Evolutionary conservation across 495 filamentous ascomycete genomes (phyloP), one percentile per base, ranked within the genome.

Genomic region (Neurospora sp.): DNA sequence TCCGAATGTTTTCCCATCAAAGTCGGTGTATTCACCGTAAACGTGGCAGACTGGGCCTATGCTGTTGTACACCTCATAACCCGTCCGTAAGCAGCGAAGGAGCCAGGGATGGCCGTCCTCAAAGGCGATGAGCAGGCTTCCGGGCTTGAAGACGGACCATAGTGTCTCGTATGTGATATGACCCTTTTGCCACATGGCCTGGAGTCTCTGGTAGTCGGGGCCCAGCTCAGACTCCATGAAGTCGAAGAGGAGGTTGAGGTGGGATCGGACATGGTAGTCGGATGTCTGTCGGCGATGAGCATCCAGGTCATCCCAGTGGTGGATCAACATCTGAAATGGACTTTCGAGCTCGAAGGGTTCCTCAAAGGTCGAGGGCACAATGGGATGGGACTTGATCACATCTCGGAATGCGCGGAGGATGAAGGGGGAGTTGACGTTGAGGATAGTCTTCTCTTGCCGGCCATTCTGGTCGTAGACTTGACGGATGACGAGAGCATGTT

Each of bases 351-450:
- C 76, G 27, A 81, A 31, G 39, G 80, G 72, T 10, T 77, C 75
- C n/a, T 72, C 76, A 31, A 81, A 81, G 71, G 82, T 81, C 0
- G 80, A 76, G 9, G 82, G 79, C 11, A 81, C 80, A 2, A 76
- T 73, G 2, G 82, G 78, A 46, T 86, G 84, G 39, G 79, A 83
- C n/a, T 77, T 77, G 62, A 86, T 74, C 5, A 83, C 77, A 23
- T 48, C n/a, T 23, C 44, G n/a, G n/a, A 48, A 48, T 18, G 79
- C 78, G 48, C 75, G 76, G 31, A 84, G 79, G 14, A 87, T 79
- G 35, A 82, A 73, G 1, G 81, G 81, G 3, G 85, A 87, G 71
- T 87, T 85, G 73, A 87, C 79, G 23, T 80, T 74, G 16, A 87
- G 72, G 8, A 69, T 76, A 14, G 78, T 82, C 73, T 78, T 81